Evolutionary conservation across 306 rosid species (phyloP).

Genomic region (Trichosanthes cucumerina): DNA sequence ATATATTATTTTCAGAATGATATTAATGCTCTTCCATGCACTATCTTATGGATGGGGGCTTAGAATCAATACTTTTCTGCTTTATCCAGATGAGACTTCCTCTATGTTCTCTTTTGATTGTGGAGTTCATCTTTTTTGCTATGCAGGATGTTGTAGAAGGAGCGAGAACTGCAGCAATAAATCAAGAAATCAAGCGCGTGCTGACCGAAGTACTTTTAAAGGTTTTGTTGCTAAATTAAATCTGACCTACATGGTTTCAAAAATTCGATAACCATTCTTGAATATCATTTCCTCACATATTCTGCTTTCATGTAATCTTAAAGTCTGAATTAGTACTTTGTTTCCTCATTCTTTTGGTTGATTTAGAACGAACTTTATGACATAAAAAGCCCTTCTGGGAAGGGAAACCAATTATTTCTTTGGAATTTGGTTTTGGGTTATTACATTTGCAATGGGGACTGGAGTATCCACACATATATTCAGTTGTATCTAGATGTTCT

Average conservation of each 20-base stretch:
- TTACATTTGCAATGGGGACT: neutral
- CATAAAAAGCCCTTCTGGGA: neutral
- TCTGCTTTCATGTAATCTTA: neutral
- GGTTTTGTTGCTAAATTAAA: constrained; percentile 29
- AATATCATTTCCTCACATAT: neutral
- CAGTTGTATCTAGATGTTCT: neutral
- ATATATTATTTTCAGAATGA: neutral
- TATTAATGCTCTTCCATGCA: neutral
- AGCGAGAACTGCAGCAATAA: constrained; percentile 76
- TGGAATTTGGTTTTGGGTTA: neutral
- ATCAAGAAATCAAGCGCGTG: constrained; percentile 80
- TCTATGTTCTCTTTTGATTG: neutral
- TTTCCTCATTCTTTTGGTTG: neutral
- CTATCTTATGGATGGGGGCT: neutral
- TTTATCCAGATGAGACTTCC: neutral
- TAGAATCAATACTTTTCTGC: neutral
- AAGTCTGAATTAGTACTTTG: neutral
- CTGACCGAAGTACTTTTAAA: constrained; percentile 87
- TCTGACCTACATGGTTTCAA: neutral
- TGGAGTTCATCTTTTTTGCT: constrained; percentile 7
- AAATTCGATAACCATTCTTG: neutral
- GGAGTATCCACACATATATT: neutral
- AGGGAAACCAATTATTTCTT: neutral
- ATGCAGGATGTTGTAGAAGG: constrained; percentile 60
- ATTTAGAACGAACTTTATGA: neutral